Base-by-base conservation (phyloP, 306 rosid species). In the Trichosanthes cucumerina region DNA sequence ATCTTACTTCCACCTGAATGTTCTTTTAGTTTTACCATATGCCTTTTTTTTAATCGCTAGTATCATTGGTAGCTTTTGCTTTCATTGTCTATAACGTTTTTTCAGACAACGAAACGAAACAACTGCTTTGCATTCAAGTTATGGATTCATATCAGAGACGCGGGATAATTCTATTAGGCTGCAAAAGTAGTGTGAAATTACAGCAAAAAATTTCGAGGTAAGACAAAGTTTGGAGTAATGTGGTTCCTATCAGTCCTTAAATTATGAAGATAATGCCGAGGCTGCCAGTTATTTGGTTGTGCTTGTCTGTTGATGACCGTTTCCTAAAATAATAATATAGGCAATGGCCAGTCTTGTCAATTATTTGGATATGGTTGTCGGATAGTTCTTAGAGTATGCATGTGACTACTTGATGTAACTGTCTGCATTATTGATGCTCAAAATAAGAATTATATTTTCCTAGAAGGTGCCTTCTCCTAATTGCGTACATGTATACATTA, bases 311-410 rank as follows among this genome's bases (percentile, higher is more conserved):
- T 33, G 79, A 47, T 58, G 82, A 64, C 83, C 49, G 13, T 46
- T 31, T n/a, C 12, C 66, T 49, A 58, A 54, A 83, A 63, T 18
- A 59, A 71, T 36, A 44, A 50, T 74, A 28, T 74, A 28, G 46
- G 54, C 76, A 86, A 82, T 84, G 73, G 73, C 28, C 60, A 47
- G 73, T 58, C 60, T 75, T 80, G 83, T 54, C 66, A 60, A 53
- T 28, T 53, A 68, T 52, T 79, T 41, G 75, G 88, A 85, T 81
- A 84, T 84, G 84, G 85, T 49, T 87, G 90, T 82, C 85, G 86
- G 88, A 77, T 72, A 78, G 80, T 71, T 9, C 60, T 34, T 66
- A n/a, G 60, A 76, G 79, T 73, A 50, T 38, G 77, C 93, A 89
- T 82, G 90, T 84, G 90, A 79, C 74, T 33, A 26, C 72, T 50